These are phyloP conservation scores for Puccinia novopanici DNA, from an alignment of 1,284 basidiomycete genomes.

Conservation along the genomic window DNA sequence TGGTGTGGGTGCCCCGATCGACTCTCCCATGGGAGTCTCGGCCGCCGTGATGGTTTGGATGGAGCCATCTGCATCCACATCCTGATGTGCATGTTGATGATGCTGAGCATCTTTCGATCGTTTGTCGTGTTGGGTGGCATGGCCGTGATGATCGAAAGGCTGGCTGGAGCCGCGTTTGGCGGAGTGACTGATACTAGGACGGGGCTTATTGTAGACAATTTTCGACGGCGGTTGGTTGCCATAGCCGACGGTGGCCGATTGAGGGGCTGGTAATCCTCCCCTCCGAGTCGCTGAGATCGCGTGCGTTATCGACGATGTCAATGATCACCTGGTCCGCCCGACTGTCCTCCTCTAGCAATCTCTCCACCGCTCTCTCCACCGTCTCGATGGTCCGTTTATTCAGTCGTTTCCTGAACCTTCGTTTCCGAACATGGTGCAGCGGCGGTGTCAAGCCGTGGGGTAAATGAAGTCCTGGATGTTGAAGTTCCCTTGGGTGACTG, in stretches of 20 bases:
- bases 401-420: constrained; percentile 86
- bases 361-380: constrained; percentile 93
- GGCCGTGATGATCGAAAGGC: not conserved
- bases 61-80: constrained; percentile 22
- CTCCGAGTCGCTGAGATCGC: constrained; percentile 59
- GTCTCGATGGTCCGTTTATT: constrained; percentile 91
- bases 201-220: constrained; percentile 46
- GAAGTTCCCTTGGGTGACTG: constrained; percentile 66
- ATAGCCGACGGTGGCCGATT: constrained; percentile 27
- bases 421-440: constrained; percentile 83
- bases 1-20: constrained; percentile 44
- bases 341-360: constrained; percentile 81
- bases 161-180: constrained; percentile 17
- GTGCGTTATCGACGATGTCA: constrained; percentile 65
- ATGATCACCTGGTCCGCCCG: constrained; percentile 70
- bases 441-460: constrained; percentile 96
- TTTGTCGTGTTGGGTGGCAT: constrained; percentile 65
- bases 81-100: too few species aligned
- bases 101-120: constrained; percentile 73
- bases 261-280: constrained; percentile 45
- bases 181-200: constrained; percentile 39
- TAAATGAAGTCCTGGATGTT: constrained; percentile 95
- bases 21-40: constrained; percentile 57
- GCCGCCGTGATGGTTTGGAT: constrained; percentile 6
- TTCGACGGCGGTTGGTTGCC: constrained; percentile 51